phyloP scores from a whole-genome alignment of 768 basidiomycete genomes.

The Tylopilus vinaceipallidus region DNA sequence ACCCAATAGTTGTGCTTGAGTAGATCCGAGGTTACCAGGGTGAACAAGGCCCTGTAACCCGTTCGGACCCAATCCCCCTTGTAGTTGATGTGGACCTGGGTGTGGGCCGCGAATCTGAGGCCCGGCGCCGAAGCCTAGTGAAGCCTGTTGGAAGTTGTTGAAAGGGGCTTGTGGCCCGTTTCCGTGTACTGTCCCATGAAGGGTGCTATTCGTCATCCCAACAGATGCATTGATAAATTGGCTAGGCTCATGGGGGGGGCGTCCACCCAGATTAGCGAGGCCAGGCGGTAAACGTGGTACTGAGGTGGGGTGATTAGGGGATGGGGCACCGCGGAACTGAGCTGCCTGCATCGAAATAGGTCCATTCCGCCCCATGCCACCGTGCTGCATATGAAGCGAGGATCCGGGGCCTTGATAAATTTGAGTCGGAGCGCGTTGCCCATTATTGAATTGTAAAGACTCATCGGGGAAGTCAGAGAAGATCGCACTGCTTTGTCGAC shows the following conservation, averaged over 20 bases:
- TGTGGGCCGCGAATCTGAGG: conserved; percentile 51
- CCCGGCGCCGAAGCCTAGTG: conserved; percentile 42
- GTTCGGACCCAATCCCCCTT: conserved; percentile 44
- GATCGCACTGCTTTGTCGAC: conserved; percentile 51
- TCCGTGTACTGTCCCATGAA: conserved; percentile 47
- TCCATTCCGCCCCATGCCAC: conserved; percentile 44
- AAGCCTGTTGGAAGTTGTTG: conserved; percentile 50
- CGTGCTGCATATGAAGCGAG: conserved; percentile 54
- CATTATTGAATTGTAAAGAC: conserved; percentile 53
- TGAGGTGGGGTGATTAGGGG: conserved; percentile 52
- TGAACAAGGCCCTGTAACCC: conserved; percentile 54
- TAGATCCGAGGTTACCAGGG: conserved; percentile 51
- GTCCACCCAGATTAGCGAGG: conserved; percentile 76
- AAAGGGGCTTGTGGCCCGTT: conserved; percentile 50
- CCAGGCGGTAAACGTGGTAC: conserved; percentile 74
- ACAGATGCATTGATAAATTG: conserved; percentile 49
- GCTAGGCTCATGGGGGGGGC: conserved; percentile 75
- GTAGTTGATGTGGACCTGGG: conserved; percentile 46
- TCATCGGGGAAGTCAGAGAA: conserved; percentile 68
- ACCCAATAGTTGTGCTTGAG: conserved; percentile 45
- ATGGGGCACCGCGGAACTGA: conserved; percentile 69
- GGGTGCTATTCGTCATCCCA: conserved; percentile 45
- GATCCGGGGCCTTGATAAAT: conserved; percentile 51
- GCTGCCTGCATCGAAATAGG: conserved; percentile 56
- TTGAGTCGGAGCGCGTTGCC: conserved; percentile 58